Percentiles rank a stretch among this genome's conserved stretches.
Conservation (phyloP, 352 stramenopile genomes). For the Aphanomyces cochlioides region DNA sequence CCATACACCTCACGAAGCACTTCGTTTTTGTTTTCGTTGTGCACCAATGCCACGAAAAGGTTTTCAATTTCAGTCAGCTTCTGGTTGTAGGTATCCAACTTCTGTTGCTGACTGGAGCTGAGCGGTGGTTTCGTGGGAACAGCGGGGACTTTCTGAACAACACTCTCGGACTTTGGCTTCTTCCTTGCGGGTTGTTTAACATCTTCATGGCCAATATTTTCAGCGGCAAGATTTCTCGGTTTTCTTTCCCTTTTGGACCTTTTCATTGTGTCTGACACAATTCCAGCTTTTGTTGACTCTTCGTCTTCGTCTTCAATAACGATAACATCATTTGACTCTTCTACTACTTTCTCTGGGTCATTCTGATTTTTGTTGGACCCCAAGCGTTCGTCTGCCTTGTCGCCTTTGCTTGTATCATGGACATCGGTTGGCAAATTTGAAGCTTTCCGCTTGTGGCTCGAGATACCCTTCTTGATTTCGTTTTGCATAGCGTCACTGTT, state of each 20-base stretch:
- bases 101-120: conserved; percentile 53
- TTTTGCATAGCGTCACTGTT: too few species aligned
- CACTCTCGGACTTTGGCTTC: conserved; percentile 22
- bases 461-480: too few species aligned
- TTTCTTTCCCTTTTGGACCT: too few species aligned
- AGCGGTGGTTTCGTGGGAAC: conserved; percentile 28
- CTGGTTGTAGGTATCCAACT: conserved; percentile 66
- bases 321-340: neutral
- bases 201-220: too few species aligned
- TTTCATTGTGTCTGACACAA: conserved; percentile 51
- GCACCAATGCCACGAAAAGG: conserved; percentile 40
- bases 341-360: neutral
- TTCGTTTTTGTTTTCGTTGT: conserved; percentile 33
- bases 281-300: conserved; percentile 50
- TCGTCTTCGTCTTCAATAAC: conserved; percentile 12
- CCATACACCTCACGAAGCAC: conserved; percentile 78
- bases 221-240: too few species aligned
- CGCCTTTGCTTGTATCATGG: too few species aligned
- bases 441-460: too few species aligned
- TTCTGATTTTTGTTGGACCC: neutral
- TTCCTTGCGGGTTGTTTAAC: neutral
- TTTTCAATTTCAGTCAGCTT: conserved; percentile 66
- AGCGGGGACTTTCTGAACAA: conserved; percentile 23
- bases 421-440: too few species aligned
- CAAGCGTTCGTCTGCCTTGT: too few species aligned